A percentile compares a stretch with the other conserved stretches of the same genome.
Evolutionary conservation across 2,329 filamentous ascomycete species (phyloP).

Genomic region (Coniochaeta pulveracea): DNA sequence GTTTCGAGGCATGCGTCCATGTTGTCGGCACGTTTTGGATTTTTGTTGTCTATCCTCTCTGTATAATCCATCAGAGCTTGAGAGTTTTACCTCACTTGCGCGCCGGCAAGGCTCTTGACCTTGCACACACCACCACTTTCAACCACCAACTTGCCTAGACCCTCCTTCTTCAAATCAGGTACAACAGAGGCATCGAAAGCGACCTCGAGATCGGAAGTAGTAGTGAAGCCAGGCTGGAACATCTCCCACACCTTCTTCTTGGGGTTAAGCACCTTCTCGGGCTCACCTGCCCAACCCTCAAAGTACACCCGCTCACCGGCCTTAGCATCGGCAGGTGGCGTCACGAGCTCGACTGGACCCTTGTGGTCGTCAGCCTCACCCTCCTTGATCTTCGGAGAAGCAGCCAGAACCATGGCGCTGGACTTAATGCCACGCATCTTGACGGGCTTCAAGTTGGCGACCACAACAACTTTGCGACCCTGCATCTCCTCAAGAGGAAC

Average conservation of each 20-base stretch:
- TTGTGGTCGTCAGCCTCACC: constrained; percentile 79
- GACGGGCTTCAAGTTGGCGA: constrained; percentile 97
- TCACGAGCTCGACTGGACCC: constrained; percentile 85
- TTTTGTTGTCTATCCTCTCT: no score
- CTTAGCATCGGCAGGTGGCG: constrained; percentile 63
- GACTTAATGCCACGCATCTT: constrained; percentile 88
- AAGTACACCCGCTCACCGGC: constrained; percentile 88
- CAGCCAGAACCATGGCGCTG: constrained; percentile 85
- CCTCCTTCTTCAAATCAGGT: constrained; percentile 63
- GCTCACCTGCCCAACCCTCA: constrained; percentile 87
- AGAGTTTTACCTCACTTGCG: constrained; percentile 60
- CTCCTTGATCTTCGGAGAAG: constrained; percentile 71
- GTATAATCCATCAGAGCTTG: background rate
- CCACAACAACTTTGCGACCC: constrained; percentile 83
- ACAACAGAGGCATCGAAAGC: constrained; percentile 74
- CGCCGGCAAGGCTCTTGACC: constrained; percentile 69
- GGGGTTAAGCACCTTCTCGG: constrained; percentile 87
- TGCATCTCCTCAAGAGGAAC: constrained; percentile 95
- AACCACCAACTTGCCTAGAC: constrained; percentile 58
- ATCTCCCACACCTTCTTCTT: constrained; percentile 99
- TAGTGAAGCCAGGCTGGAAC: constrained; percentile 93
- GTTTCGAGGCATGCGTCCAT: no score
- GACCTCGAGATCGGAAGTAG: constrained; percentile 68
- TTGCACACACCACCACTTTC: constrained; percentile 70
- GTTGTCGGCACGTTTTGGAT: no score